Conservation (phyloP, 2,329 filamentous ascomycete species). For the Fusarium musae region DNA sequence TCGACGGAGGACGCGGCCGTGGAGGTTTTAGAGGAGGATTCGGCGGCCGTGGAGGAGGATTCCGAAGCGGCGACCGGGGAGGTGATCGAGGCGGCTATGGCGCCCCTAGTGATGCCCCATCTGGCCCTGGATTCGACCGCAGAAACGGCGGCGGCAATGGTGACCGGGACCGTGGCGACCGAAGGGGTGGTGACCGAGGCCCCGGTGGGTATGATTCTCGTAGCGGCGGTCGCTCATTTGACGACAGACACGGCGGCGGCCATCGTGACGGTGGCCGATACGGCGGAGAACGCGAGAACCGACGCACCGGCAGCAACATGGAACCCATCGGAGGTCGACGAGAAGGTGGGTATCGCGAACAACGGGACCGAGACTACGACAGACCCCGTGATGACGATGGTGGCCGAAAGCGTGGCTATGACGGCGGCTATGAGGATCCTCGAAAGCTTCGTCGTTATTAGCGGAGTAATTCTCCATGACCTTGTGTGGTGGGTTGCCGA, state of each 20-base stretch:
- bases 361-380: slow-evolving; percentile 64
- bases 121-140: slow-evolving; percentile 66
- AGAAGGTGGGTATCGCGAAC: slow-evolving; percentile 66
- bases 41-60: slow-evolving; percentile 67
- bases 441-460: slow-evolving; percentile 73
- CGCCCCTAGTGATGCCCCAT: slow-evolving; percentile 68
- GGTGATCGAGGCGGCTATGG: slow-evolving; percentile 60
- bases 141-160: slow-evolving; percentile 57
- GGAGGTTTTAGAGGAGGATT: slow-evolving; percentile 62
- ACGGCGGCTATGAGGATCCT: slow-evolving; percentile 83
- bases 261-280: slow-evolving; percentile 57
- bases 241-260: slow-evolving; percentile 64
- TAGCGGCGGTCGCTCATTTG: slow-evolving; percentile 66
- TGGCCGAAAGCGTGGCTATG: slow-evolving; percentile 75
- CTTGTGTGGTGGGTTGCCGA: slow-evolving; percentile 42
- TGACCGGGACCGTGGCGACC: slow-evolving; percentile 51
- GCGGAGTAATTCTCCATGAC: slow-evolving; percentile 12
- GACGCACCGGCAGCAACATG: slow-evolving; percentile 80
- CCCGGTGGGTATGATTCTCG: slow-evolving; percentile 71
- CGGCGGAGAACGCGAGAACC: slow-evolving; percentile 58
- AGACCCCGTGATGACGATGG: slow-evolving; percentile 66
- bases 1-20: slow-evolving; percentile 56
- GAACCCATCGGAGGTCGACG: slow-evolving; percentile 81
- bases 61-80: slow-evolving; percentile 54
- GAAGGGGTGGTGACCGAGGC: slow-evolving; percentile 56